Evolutionary conservation across 352 stramenopile genomes (phyloP), one percentile per base, ranked within the genome.

Genomic region (Globisporangium iwayamae): DNA sequence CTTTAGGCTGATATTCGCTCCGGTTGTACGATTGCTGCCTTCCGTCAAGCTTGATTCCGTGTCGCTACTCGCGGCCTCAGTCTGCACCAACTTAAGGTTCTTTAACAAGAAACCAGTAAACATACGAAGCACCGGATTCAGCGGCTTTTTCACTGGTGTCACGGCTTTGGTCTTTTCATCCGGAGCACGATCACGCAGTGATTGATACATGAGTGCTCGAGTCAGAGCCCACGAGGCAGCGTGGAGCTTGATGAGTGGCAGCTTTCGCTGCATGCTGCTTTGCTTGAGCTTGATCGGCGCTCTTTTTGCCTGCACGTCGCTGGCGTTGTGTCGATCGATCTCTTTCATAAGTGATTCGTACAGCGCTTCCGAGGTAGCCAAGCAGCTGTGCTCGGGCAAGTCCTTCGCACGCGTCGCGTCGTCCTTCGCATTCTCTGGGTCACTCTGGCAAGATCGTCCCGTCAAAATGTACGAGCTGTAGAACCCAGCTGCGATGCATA

Each of bases 391-490:
- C 62, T 94, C 83, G 1, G 75, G 67, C 3, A 84, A 56, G 51
- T 92, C 78, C 65, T 88, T 90, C 36, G 71, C 67, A 58, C 85
- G 75, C 16, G 72, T 65, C 7, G 60, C 56, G 38, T 78, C 67
- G 53, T 90, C 82, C 13, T 74, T 60, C 20, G 39, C 54, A 18
- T 52, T 66, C 30, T 78, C 70, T 16, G 69, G 48, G 13, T 83
- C 75, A 18, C 53, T 69, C 36, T 87, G 74, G 32, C 63, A 76
- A 18, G 78, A 87, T n/a, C 78, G 74, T 13, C 87, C 87, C 4
- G 82, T 96, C 22, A 96, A 69, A 39, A 96, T 93, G 28, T 96
- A 96, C 5, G 85, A 94, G 61, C 85, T 94, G 69, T 94, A 96
- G 68, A 96, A 96, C 0, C 85, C 87, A 32, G 87, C 87, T 1